phyloP scores from a whole-genome alignment of 169 alveolate species.

The Toxoplasma gondii region DNA sequence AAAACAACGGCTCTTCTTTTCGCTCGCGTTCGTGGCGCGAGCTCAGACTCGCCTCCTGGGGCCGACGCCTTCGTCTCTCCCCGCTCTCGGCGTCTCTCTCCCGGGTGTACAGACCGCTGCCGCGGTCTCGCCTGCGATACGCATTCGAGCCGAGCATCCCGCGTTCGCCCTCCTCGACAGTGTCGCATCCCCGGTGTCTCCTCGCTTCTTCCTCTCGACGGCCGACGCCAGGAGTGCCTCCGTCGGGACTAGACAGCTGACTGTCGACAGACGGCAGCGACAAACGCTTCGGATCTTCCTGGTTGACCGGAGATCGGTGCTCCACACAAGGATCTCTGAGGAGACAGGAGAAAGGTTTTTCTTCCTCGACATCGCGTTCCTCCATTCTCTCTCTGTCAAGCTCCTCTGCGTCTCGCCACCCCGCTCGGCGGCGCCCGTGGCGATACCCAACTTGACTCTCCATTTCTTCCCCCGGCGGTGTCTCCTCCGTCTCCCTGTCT shows the following conservation, averaged over 20 bases:
- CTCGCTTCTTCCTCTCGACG: neutral
- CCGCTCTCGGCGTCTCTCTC: neutral
- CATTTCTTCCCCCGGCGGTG: too few species aligned
- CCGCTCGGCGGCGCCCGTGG: too few species aligned
- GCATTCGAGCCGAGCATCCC: neutral
- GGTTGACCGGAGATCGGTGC: neutral
- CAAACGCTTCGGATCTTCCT: neutral
- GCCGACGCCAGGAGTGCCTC: neutral
- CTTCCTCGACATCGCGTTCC: neutral
- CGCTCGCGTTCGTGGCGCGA: too few species aligned
- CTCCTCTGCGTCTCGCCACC: neutral
- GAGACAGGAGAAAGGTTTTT: neutral
- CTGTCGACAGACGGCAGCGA: neutral
- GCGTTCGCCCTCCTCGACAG: neutral
- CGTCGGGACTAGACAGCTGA: neutral
- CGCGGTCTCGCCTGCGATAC: neutral
- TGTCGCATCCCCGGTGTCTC: neutral
- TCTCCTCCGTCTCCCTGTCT: too few species aligned
- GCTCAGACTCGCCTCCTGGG: neutral
- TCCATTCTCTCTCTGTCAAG: neutral
- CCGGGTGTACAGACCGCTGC: neutral
- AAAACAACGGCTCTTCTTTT: neutral
- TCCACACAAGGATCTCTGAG: neutral
- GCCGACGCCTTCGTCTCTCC: neutral
- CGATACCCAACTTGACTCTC: too few species aligned